These are phyloP conservation scores for Naumovozyma baii DNA, from an alignment of 805 yeast species.

Conservation along the genomic window DNA sequence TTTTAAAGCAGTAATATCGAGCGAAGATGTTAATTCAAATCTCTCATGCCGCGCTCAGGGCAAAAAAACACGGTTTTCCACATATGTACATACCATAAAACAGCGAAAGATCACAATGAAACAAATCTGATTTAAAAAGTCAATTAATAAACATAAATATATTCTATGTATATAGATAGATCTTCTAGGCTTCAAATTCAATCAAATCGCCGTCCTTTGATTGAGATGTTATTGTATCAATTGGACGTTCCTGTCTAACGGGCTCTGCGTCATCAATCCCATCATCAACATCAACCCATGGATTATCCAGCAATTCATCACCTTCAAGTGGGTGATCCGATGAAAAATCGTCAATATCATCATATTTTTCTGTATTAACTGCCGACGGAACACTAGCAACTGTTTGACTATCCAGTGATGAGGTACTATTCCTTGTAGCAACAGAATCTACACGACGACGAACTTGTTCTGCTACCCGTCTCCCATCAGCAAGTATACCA, in stretches of 20 bases:
- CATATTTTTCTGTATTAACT: slow-evolving; percentile 12
- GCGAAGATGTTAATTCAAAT: too few species aligned
- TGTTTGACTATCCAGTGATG: slow-evolving; percentile 13
- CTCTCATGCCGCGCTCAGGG: too few species aligned
- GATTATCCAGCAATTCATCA: slow-evolving; percentile 19
- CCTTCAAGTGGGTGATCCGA: slow-evolving; percentile 23
- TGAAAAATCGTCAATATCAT: slow-evolving; percentile 27
- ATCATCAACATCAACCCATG: slow-evolving; percentile 24
- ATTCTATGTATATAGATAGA: too few species aligned
- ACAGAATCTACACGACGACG: slow-evolving; percentile 78
- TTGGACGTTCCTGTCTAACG: slow-evolving; percentile 11
- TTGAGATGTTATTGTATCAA: slow-evolving; percentile 8
- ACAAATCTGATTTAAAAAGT: too few species aligned
- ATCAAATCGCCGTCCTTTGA: slow-evolving; percentile 15
- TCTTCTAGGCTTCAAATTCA: slow-evolving; percentile 24
- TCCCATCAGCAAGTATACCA: slow-evolving; percentile 84
- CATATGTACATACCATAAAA: too few species aligned
- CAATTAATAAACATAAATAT: too few species aligned
- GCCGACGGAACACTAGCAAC: slow-evolving; percentile 1
- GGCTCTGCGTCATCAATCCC: slow-evolving; percentile 7
- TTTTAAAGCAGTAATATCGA: too few species aligned
- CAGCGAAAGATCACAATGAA: too few species aligned
- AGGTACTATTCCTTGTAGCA: slow-evolving; percentile 29
- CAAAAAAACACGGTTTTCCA: too few species aligned
- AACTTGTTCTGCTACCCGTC: slow-evolving; percentile 82